Evolutionary conservation across 2,329 filamentous ascomycete genomes (phyloP).

Genomic region (Calycina herbarum): DNA sequence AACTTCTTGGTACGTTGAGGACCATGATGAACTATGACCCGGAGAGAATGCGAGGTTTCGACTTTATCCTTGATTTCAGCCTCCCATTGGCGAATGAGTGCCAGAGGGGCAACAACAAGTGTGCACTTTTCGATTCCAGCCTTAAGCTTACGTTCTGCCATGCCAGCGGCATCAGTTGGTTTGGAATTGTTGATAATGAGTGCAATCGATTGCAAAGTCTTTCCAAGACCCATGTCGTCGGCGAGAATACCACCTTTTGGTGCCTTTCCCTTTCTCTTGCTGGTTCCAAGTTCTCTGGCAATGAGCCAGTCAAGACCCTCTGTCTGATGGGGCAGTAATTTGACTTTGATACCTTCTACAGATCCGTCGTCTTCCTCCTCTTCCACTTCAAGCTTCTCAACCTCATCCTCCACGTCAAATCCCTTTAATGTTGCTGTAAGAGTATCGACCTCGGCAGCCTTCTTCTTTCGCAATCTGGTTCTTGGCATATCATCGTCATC

Average conservation of each 20-base stretch:
- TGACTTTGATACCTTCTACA: slow-evolving; percentile 82
- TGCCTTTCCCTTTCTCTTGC: slow-evolving; percentile 76
- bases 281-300: slow-evolving; percentile 82
- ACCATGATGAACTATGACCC: slow-evolving; percentile 89
- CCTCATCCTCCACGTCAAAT: slow-evolving; percentile 43
- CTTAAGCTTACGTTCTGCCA: slow-evolving; percentile 67
- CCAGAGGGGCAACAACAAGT: slow-evolving; percentile 87
- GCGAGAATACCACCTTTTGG: slow-evolving; percentile 94
- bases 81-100: slow-evolving; percentile 97
- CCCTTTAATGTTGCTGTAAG: slow-evolving; percentile 40
- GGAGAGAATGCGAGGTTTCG: slow-evolving; percentile 64
- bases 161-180: slow-evolving; percentile 57
- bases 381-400: slow-evolving; percentile 42
- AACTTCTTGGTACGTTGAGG: slow-evolving; percentile 77
- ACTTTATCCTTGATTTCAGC: slow-evolving; percentile 86
- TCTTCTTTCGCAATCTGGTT: slow-evolving; percentile 41
- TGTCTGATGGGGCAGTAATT: slow-evolving; percentile 88
- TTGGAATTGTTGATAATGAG: slow-evolving; percentile 82
- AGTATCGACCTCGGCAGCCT: slow-evolving; percentile 35
- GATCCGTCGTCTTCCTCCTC: slow-evolving; percentile 59
- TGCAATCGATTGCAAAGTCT: slow-evolving; percentile 91
- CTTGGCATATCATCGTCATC: slow-evolving; percentile 54
- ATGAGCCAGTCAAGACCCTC: slow-evolving; percentile 95
- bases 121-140: slow-evolving; percentile 74
- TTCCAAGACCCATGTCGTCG: slow-evolving; percentile 96